Evolutionary conservation across 2,329 filamentous ascomycete species (phyloP).

Genomic region (Fusarium xyrophilum): DNA sequence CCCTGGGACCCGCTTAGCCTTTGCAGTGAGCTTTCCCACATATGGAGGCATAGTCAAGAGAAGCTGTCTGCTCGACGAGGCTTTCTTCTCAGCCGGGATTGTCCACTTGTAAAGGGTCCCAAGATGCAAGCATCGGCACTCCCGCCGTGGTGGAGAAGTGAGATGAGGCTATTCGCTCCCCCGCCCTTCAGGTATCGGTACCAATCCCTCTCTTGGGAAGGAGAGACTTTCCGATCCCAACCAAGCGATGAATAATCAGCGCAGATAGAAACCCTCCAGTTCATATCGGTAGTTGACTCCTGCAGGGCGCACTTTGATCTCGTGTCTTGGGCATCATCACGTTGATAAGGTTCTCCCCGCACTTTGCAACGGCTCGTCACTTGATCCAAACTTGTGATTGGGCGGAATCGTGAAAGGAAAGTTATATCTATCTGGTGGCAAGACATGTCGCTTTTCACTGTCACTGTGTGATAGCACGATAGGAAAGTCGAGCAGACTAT

Average conservation of each 20-base stretch:
- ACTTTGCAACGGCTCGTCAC: not conserved
- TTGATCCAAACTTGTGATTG: not conserved
- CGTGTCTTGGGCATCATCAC: not conserved
- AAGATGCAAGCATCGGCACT: not conserved
- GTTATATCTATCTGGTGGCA: conserved; percentile 26
- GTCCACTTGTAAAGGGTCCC: not conserved
- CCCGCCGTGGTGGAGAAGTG: not conserved
- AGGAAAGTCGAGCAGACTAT: not conserved
- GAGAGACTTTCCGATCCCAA: conserved; percentile 21
- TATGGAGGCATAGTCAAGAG: not conserved
- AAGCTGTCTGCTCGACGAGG: not conserved
- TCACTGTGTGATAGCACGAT: not conserved
- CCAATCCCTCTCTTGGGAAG: not conserved
- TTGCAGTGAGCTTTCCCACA: not conserved
- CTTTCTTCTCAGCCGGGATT: not conserved
- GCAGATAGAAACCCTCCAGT: not conserved
- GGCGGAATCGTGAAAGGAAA: conserved; percentile 6
- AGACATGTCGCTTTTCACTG: not conserved
- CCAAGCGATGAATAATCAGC: no score
- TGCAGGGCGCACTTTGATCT: not conserved
- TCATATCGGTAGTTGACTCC: not conserved
- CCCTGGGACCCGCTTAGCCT: not conserved
- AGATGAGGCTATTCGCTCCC: conserved; percentile 9
- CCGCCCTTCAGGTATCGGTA: conserved; percentile 14
- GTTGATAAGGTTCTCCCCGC: conserved; percentile 1